Base-by-base conservation (phyloP, 2,329 filamentous ascomycete species). In the Aspergillus awamori region DNA sequence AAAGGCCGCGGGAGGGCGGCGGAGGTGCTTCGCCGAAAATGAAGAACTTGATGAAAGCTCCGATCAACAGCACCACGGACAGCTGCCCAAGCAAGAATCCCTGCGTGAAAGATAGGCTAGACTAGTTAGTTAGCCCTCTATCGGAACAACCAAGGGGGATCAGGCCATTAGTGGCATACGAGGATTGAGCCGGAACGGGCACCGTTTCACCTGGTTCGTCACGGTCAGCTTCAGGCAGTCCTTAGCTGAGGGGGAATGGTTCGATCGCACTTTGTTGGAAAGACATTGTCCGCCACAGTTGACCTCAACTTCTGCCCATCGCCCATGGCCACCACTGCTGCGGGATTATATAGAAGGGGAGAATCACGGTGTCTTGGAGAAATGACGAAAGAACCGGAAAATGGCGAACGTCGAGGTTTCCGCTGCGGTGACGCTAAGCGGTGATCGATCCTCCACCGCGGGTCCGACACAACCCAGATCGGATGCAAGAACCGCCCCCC, bases 21-120 rank as follows among this genome's bases (percentile, higher is more conserved):
- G 91, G 92, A 0, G 93, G 92, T 5, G 92, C 88, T 74, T 98
- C 95, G 69, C 95, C 95, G 74, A 99, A 98, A 73, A 99, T 98
- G 85, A 99, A 99, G 86, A 97, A 99, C 76, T 97, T 97, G 78
- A 99, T 98, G 79, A 99, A 98, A 68, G 90, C 92, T 66, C 93
- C 93, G 63, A 99, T 87, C 41, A 99, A 84, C 24, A 98, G 81
- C 13, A 97, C 91, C 49, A 99, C 91, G 2, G 93, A 96, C 55
- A 99, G 84, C 77, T 99, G 95, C 53, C 95, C 95, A 33, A 98
- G 84, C 53, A 99, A 87, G 69, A 99, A 89, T 28, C 95, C 95
- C 75, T 97, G 92, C 0, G 92, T 96, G 77, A 98, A 98, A 38
- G 92, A 95, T 68, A 95, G 83, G 43, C 92, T 94, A 72, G 24